Base-by-base conservation (phyloP, 768 basidiomycete genomes). In the Phlebiopsis gigantea region DNA sequence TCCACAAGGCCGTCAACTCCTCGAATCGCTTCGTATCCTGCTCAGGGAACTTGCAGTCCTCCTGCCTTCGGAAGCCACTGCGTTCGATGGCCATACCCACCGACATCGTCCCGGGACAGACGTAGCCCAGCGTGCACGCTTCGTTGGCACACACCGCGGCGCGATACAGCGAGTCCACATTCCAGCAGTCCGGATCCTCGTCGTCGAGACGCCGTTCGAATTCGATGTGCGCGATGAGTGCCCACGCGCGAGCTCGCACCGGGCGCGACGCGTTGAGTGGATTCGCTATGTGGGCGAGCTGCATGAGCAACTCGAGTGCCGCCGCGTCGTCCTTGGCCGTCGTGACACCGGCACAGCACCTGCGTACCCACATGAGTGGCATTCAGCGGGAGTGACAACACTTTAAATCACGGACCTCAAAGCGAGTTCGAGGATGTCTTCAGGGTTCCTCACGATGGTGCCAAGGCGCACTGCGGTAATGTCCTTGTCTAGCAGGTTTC, bases 81-180 rank as follows among this genome's bases (percentile, higher is more conserved):
- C 45, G 48, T 43, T 46, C 15, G 44, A 57, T 42, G 9, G 7
- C n/a, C 19, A 17, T n/a, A 15, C 48, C 57, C 4, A 43, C 43
- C 43, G 5, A 2, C 41, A 61, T 44, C 9, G 55, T 53, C 2
- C n/a, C 26, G 6, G 60, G 56, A 19, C 46, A 49, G 24, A 57
- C 43, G 21, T 55, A 53, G 9, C 57, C 60, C 14, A 49, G 42
- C 26, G 19, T 25, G 7, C 31, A 50, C 10, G 52, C 41, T 15
- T 31, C 47, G 31, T 61, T 42, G 12, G 53, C 60, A 44, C 39
- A 46, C 47, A 46, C 15, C 1, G 56, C 56, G 46, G 59, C 52
- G 46, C 56, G 45, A 42, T 53, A 53, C 31, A 57, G 29, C 5
- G 45, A 22, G 43, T 57, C 54, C 15, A 22, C 42, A n/a, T 47